phyloP scores from a whole-genome alignment of 108 stramenopile genomes.

The Cyclotella sp. region DNA sequence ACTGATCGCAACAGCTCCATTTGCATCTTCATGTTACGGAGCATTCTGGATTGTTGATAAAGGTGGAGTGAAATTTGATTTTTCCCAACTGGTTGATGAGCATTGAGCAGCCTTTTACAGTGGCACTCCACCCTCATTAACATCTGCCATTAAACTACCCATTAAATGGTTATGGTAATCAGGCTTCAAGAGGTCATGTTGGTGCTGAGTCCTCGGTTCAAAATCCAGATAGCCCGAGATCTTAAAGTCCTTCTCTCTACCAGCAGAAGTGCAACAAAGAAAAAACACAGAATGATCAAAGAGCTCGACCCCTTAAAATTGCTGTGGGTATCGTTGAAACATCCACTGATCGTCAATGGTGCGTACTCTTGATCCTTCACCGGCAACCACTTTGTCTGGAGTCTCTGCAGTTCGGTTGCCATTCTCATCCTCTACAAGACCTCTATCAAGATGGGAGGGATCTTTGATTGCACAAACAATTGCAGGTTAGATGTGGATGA shows the following conservation, averaged over 20 bases:
- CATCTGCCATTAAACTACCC: background rate
- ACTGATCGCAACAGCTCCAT: too few species aligned
- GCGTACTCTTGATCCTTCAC: too few species aligned
- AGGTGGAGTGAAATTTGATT: background rate
- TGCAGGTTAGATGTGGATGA: too few species aligned
- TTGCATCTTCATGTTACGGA: background rate
- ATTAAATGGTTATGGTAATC: background rate
- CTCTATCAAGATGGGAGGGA: too few species aligned
- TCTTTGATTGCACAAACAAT: too few species aligned
- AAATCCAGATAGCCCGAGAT: background rate
- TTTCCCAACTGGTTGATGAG: background rate
- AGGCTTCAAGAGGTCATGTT: background rate
- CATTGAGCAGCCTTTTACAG: background rate
- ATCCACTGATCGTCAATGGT: too few species aligned
- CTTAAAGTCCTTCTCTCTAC: slow-evolving; percentile 3
- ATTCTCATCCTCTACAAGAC: too few species aligned
- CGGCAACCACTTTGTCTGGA: too few species aligned
- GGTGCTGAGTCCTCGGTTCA: background rate
- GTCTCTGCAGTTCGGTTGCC: too few species aligned
- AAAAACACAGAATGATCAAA: background rate
- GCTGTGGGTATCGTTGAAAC: too few species aligned
- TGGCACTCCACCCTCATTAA: background rate
- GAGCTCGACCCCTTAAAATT: background rate
- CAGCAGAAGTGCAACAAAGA: background rate
- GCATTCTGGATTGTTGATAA: slow-evolving; percentile 3